Base-by-base conservation (phyloP, 208 protist species). In the Crithidia bombi region DNA sequence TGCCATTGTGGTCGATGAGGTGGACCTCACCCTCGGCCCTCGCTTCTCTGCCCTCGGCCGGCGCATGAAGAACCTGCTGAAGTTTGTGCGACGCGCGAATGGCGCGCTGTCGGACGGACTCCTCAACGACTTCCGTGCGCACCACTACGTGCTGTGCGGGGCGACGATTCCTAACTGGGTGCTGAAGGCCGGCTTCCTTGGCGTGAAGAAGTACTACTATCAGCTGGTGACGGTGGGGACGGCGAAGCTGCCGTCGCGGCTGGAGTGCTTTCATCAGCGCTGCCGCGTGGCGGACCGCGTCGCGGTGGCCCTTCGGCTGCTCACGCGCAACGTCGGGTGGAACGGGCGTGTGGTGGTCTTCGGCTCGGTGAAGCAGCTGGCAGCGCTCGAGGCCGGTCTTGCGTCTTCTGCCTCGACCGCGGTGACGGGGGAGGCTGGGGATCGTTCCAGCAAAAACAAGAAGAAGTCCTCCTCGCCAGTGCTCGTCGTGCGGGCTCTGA, bases 191-290 rank as follows among this genome's bases (percentile, higher is more conserved):
- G 89, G 92, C 10, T 96, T 96, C 69, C 82, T 96, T 43, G 92
- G 92, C 14, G 85, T 92, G 61, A 96, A 96, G 77, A 96, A 96
- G 81, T 96, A 93, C 80, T 92, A 94, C 82, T 96, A 96, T 75
- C 85, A 90, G 63, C 86, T 96, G 46, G 84, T 96, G 0, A 66
- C 76, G 12, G 80, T 89, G 3, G 92, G 91, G 12, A 86, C 74
- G 49, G 79, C 74, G 23, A 96, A 96, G 73, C 76, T 96, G 67
- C 89, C 89, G 33, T 63, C 76, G 25, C 69, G 79, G 41, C 78
- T 96, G 14, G 78, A 91, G 59, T 92, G 83, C 69, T 87, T 83
- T 58, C 51, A 70, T 21, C 73, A 90, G 49, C 57, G 36, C 36
- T 94, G 89, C 69, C 66, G 65, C 3, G 30, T 77, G 26, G 51